Evolutionary conservation across 495 filamentous ascomycete genomes (phyloP), one percentile per base, ranked within the genome.

Genomic region (Aspergillus affinis): DNA sequence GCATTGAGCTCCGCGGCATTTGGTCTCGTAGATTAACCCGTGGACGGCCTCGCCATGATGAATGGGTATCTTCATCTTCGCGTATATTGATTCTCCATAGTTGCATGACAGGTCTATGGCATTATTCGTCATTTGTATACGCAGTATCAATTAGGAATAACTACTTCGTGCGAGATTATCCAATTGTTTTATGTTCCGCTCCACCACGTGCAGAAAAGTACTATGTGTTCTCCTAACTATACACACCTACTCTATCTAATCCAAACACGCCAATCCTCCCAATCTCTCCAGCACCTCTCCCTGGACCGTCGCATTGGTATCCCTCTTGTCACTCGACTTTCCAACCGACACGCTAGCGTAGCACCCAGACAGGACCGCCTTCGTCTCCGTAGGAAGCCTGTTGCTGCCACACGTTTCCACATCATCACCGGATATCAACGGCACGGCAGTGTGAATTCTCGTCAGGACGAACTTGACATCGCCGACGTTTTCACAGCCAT

Each of bases 301-400:
- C 75, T 90, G 87, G 66, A 77, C 68, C 17, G 74, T 78, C 32
- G 78, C 78, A 62, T 78, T 66, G 6, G 82, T 85, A 57, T 85
- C 84, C 13, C 67, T 71, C 78, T 89, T 89, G 55, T 80, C 75
- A 12, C 63, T 70, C 26, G 85, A 80, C 59, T 80, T 64, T 3
- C 86, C 86, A 2, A 88, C 82, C 56, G 86, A 88, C n/a, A 90
- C 74, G 61, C 81, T 84, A 6, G 78, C 82, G 69, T 76, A 85
- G 66, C 87, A 89, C 0, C 81, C 82, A 6, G 67, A 72, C 13
- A 65, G 57, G 0, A 82, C 72, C 0, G 88, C 81, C 17, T 67
- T 69, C 0, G 65, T 66, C 70, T 89, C 87, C 6, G 76, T 85
- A 10, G 87, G 86, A 61, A 89, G 69, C 13, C 85, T 71, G 5